Evolutionary conservation across 352 stramenopile species (phyloP).

Genomic region (Pythium coloratum): DNA sequence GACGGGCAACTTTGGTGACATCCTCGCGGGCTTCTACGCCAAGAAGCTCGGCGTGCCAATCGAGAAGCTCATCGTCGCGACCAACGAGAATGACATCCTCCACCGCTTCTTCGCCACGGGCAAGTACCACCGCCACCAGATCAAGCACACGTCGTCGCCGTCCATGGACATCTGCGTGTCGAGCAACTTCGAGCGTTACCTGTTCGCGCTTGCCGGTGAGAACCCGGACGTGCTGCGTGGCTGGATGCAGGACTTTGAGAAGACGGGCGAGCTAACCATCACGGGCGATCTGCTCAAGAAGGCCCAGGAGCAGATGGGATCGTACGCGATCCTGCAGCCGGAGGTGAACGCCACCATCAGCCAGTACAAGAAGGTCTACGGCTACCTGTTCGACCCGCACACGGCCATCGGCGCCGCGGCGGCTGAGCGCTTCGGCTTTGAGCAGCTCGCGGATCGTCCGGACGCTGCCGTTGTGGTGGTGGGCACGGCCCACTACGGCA

Average conservation of each 20-base stretch:
- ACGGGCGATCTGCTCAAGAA: constrained; percentile 86
- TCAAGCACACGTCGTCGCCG: constrained; percentile 94
- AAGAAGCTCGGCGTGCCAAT: constrained; percentile 93
- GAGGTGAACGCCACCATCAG: constrained; percentile 93
- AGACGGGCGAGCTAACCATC: constrained; percentile 93
- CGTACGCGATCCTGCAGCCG: constrained; percentile 76
- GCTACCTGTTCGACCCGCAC: constrained; percentile 98
- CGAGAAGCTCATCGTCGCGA: constrained; percentile 96
- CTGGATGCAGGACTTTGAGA: constrained; percentile 96
- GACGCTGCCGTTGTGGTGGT: constrained; percentile 90
- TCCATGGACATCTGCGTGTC: constrained; percentile 99
- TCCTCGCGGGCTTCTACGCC: constrained; percentile 98
- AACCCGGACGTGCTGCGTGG: constrained; percentile 85
- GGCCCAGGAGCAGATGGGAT: constrained; percentile 93
- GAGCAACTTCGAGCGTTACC: constrained; percentile 99
- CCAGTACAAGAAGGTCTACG: constrained; percentile 88
- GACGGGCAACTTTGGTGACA: constrained; percentile 99
- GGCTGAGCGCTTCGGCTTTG: constrained; percentile 78
- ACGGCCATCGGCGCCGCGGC: constrained; percentile 94
- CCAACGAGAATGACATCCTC: constrained; percentile 99
- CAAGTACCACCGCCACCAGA: constrained; percentile 94
- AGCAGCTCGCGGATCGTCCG: constrained; percentile 55
- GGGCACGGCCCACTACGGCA: constrained; percentile 97
- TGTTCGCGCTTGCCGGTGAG: constrained; percentile 96
- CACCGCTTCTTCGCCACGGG: constrained; percentile 97